Evolutionary conservation across 768 basidiomycete genomes (phyloP), one percentile per base, ranked within the genome.

Genomic region (Pleurotus sapidus): DNA sequence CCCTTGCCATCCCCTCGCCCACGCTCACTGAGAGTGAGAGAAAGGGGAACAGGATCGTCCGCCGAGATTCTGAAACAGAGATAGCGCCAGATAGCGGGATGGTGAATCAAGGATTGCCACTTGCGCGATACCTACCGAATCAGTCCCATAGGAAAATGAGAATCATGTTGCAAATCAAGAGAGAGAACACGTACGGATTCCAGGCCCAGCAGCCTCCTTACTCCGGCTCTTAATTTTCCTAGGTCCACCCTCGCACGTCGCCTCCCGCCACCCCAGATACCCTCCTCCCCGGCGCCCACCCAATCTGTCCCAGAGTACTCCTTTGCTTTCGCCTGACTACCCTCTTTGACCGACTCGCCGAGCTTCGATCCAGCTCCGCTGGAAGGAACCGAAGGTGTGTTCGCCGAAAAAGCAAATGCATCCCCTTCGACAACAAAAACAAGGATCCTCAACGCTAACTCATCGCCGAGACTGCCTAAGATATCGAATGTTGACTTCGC

Each of bases 401-500:
- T 11, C 9, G 30, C 30, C 9, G 30, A 34, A 34, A 34, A 34
- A 11, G 30, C 30, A 34, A 34, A 34, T 4, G 30, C 51, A 42
- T 39, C 39, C n/a, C 51, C 51, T 24, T 54, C 51, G 8, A 54
- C 70, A 46, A 75, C 38, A 54, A 54, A 72, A 62, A 79, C 80
- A 24, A 95, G 74, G 40, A 95, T 77, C 46, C 80, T 78, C 60
- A 88, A 77, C 0, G 84, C 81, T 1, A 94, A 70, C 17, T 86
- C 79, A 0, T 86, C 86, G 0, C 87, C 78, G 15, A 95, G 77
- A 46, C 80, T 79, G 5, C 89, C 88, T 27, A 95, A 74, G 49
- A 96, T 78, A 65, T 96, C 94, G 64, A 91, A 91, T 5, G 91
- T 89, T 11, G 89, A 89, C 63, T 80, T 84, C 37, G 83, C 81